These are phyloP conservation scores for Whalleya microplaca DNA, from an alignment of 2,329 filamentous ascomycete genomes.

Conservation along the genomic window DNA sequence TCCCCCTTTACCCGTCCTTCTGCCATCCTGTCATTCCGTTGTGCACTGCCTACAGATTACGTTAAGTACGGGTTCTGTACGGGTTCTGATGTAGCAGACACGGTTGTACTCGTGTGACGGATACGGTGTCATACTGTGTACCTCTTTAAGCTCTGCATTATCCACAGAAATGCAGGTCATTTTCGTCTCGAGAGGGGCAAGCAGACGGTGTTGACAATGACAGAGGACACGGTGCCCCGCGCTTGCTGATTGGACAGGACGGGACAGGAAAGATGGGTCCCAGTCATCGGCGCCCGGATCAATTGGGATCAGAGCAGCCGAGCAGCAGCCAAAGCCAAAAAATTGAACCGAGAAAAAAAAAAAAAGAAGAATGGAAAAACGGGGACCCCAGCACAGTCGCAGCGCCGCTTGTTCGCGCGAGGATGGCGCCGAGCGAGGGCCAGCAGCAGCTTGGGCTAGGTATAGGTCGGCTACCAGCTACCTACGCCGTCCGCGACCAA, in stretches of 20 bases:
- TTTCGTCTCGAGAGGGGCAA: conserved; percentile 9
- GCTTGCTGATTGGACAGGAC: conserved; percentile 17
- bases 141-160: background rate
- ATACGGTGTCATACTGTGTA: background rate
- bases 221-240: conserved; percentile 29
- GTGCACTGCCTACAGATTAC: too few species aligned
- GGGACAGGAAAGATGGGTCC: conserved; percentile 15
- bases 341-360: conserved; percentile 27
- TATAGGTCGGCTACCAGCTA: too few species aligned
- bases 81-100: background rate
- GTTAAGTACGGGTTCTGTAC: too few species aligned
- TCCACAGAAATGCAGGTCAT: conserved; percentile 6
- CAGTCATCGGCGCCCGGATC: conserved; percentile 24
- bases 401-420: background rate
- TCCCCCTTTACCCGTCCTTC: too few species aligned
- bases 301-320: conserved; percentile 26
- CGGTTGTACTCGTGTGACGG: conserved; percentile 1
- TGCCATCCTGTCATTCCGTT: background rate
- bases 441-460: background rate
- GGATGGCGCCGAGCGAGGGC: background rate
- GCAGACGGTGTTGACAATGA: conserved; percentile 18
- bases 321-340: too few species aligned
- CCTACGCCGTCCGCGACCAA: too few species aligned
- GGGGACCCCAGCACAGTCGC: conserved; percentile 8
- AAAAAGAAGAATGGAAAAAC: conserved; percentile 9